Evolutionary conservation across 2,329 filamentous ascomycete species (phyloP), one percentile per base, ranked within the genome.

Genomic region (Neodidymelliopsis sp.): DNA sequence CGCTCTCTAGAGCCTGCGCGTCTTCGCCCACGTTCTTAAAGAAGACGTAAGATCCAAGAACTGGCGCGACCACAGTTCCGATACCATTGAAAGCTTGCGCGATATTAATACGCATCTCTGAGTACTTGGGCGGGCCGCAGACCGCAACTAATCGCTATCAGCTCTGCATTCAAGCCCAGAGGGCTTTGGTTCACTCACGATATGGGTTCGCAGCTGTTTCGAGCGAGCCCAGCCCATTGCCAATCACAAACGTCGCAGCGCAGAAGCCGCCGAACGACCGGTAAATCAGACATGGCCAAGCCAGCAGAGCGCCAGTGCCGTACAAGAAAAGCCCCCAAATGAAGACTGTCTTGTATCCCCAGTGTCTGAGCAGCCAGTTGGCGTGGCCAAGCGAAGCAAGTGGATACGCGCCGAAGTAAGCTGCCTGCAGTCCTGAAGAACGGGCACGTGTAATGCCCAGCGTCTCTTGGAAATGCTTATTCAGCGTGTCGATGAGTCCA

Each of bases 1-100:
- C 84, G 42, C 81, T 86, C 56, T 76, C 72, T 42, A 87, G 67
- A 3, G 79, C 77, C n/a, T 77, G 67, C 8, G 69, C 71, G 38
- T 75, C 76, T 24, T 80, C 74, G 24, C 77, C 74, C 0, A 77
- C 80, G 40, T 81, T 74, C 30, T 79, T 78, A 67, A 87, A 87
- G 71, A 87, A 85, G 37, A 85, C 84, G 38, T 82, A 81, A 2
- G 78, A 80, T 0, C 80, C 84, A 6, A 87, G 71, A 1, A 86
- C 78, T 0, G 84, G 84, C 0, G 82, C 82, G 12, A 84, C 74
- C 41, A 84, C 80, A 0, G 81, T 82, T 2, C 82, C 83, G 25
- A 84, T 75, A 11, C 79, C 83, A 57, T 85, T 82, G 51, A 85
- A 78, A 5, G 81, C 80, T 60, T 85, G 82, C 2, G 81, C 79